phyloP scores from a whole-genome alignment of 1,139 yeast species.

The Diutina pseudorugosa region DNA sequence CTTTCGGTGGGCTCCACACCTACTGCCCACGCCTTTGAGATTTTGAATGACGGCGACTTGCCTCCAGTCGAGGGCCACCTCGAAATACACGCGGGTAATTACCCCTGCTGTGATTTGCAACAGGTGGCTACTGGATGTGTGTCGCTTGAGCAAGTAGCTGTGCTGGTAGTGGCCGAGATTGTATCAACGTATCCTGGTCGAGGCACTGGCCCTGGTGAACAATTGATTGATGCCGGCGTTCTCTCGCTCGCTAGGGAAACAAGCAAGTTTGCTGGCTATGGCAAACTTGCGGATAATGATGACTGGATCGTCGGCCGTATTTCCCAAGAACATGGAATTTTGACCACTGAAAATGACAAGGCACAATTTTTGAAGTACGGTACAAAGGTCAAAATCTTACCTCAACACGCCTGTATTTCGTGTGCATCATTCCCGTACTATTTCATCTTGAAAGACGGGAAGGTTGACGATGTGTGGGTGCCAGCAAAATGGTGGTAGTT shows the following conservation, averaged over 20 bases:
- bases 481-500: constrained; percentile 20
- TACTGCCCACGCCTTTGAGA: constrained; percentile 40
- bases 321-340: constrained; percentile 56
- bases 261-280: constrained; percentile 40
- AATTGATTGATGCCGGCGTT: constrained; percentile 62
- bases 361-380: constrained; percentile 36
- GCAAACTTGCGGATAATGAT: constrained; percentile 26
- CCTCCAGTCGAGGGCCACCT: constrained; percentile 16
- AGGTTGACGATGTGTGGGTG: constrained; percentile 51
- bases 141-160: constrained; percentile 34
- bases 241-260: constrained; percentile 56
- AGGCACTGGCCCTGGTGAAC: constrained; percentile 44
- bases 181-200: constrained; percentile 46
- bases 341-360: constrained; percentile 22
- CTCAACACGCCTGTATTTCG: constrained; percentile 70
- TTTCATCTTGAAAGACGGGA: constrained; percentile 38
- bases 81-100: constrained; percentile 75
- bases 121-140: constrained; percentile 61
- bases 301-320: constrained; percentile 46
- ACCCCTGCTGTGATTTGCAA: constrained; percentile 61
- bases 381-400: constrained; percentile 41
- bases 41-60: constrained; percentile 11
- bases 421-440: constrained; percentile 54
- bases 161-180: constrained; percentile 51
- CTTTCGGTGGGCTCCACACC: constrained; percentile 75